A percentile compares a stretch with the other conserved stretches of the same genome.
Conservation (phyloP, 2,329 filamentous ascomycete genomes). For the Fonsecaea pugnacius region DNA sequence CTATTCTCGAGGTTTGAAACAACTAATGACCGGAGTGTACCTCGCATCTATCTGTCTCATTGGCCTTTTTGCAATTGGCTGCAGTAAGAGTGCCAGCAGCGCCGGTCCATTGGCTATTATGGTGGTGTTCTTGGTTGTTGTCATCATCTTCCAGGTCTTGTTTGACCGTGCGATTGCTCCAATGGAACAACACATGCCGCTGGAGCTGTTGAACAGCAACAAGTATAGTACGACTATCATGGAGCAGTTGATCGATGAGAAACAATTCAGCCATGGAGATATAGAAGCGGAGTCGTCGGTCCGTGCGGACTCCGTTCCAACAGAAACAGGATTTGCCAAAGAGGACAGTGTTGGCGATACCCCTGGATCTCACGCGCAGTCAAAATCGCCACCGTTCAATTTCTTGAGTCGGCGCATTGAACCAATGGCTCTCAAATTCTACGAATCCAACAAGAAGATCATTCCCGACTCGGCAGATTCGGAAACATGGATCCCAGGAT, state of each 20-base stretch:
- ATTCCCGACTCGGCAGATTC: conserved; percentile 63
- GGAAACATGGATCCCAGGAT: conserved; percentile 69
- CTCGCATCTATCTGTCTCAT: conserved; percentile 82
- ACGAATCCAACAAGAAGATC: conserved; percentile 53
- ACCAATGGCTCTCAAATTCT: conserved; percentile 30
- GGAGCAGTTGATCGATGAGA: conserved; percentile 29
- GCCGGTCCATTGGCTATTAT: conserved; percentile 75
- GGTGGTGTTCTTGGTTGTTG: conserved; percentile 74
- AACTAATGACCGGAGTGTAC: conserved; percentile 82
- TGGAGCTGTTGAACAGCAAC: conserved; percentile 54
- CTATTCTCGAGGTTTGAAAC: conserved; percentile 82
- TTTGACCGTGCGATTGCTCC: conserved; percentile 52
- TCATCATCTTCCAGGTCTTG: conserved; percentile 71
- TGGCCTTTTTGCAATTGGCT: conserved; percentile 76
- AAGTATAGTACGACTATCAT: conserved; percentile 29
- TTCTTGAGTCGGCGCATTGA: conserved; percentile 28
- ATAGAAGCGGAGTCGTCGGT: conserved; percentile 23
- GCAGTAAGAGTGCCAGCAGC: conserved; percentile 39
- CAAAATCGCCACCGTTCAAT: conserved; percentile 36
- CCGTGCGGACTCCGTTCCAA: conserved; percentile 27
- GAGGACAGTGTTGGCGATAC: conserved; percentile 36
- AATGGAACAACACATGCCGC: conserved; percentile 69
- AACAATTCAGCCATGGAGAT: conserved; percentile 28
- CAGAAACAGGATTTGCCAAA: conserved; percentile 18
- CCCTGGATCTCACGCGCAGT: conserved; percentile 13